Evolutionary conservation across 176 grass and related monocot species (phyloP).

Genomic region (Bonia amplexicaulis): DNA sequence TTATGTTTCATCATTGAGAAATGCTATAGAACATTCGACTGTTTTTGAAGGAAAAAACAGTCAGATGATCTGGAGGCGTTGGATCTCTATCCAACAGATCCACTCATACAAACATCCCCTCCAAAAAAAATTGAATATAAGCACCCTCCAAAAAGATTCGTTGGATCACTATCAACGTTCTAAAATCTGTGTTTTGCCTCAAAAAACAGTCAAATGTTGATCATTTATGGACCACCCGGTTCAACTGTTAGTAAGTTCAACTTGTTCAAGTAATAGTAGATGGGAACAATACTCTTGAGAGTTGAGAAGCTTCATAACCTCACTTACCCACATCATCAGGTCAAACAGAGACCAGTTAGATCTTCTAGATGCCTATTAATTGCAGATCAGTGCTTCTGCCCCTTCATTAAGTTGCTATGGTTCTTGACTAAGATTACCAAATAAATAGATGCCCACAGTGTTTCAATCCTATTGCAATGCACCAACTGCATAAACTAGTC

Average conservation of each 20-base stretch:
- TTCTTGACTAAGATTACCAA: slow-evolving; percentile 15
- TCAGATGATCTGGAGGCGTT: too few relatives aligned
- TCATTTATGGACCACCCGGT: background rate
- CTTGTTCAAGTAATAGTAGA: background rate
- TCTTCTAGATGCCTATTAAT: slow-evolving; percentile 2
- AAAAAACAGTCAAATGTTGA: too few relatives aligned
- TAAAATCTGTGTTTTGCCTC: too few relatives aligned
- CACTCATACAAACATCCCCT: too few relatives aligned
- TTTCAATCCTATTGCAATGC: background rate
- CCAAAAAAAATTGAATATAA: too few relatives aligned
- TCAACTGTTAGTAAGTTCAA: background rate
- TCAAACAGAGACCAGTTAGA: slow-evolving; percentile 4
- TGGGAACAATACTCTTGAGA: background rate
- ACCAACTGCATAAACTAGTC: background rate
- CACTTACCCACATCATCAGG: slow-evolving; percentile 1
- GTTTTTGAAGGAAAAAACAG: too few relatives aligned
- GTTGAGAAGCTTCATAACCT: slow-evolving; percentile 9
- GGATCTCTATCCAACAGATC: too few relatives aligned
- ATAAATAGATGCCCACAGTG: background rate
- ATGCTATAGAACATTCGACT: too few relatives aligned
- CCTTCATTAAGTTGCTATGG: background rate
- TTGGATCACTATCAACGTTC: too few relatives aligned
- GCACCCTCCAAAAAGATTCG: too few relatives aligned
- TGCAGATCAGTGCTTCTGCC: background rate
- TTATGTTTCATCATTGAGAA: background rate